phyloP scores from a whole-genome alignment of 202 grass and related monocot genomes.

The Panicum hallii region DNA sequence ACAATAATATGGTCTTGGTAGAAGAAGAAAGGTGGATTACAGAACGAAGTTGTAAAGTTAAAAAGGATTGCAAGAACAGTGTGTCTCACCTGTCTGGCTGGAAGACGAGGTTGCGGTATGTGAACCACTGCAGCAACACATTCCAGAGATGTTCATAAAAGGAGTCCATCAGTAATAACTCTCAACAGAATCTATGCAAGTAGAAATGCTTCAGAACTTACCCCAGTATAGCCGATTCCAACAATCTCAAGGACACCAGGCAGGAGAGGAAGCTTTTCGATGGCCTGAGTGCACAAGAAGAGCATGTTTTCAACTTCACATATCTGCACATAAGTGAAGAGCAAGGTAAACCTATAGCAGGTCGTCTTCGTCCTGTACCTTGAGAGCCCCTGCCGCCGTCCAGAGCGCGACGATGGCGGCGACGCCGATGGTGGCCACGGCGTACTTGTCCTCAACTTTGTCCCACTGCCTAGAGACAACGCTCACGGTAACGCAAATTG shows the following conservation, averaged over 20 bases:
- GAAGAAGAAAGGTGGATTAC: background rate
- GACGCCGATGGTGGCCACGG: constrained; percentile 68
- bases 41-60: background rate
- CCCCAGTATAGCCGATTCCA: constrained; percentile 88
- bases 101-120: constrained; percentile 84
- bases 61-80: background rate
- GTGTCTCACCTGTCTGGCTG: constrained; percentile 77
- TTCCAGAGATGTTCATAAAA: constrained; percentile 11
- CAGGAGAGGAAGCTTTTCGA: constrained; percentile 87
- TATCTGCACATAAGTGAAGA: too few relatives aligned
- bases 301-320: too few relatives aligned
- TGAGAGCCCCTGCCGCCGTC: constrained; percentile 74
- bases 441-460: constrained; percentile 96
- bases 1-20: background rate
- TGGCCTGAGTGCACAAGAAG: constrained; percentile 53
- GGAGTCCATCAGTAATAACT: background rate
- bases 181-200: background rate
- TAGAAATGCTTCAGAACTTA: constrained; percentile 42
- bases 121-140: constrained; percentile 82
- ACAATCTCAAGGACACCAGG: constrained; percentile 86
- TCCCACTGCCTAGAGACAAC: constrained; percentile 92
- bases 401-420: constrained; percentile 70
- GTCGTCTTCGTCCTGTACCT: constrained; percentile 38
- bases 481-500: constrained; percentile 54
- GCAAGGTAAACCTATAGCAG: too few relatives aligned